These are phyloP conservation scores for Alternaria rosae DNA, from an alignment of 2,329 filamentous ascomycete genomes.

Conservation along the genomic window DNA sequence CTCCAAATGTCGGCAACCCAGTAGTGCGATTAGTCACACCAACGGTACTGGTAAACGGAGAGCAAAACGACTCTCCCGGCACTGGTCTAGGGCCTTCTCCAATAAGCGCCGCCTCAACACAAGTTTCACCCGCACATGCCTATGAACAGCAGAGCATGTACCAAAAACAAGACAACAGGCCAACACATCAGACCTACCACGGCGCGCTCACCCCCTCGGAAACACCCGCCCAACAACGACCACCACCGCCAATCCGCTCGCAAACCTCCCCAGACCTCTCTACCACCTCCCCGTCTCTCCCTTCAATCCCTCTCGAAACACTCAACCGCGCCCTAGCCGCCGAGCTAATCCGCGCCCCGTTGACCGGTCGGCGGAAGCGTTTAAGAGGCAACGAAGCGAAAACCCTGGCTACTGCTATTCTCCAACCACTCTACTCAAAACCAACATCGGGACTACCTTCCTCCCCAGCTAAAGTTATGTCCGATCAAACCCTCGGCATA, in stretches of 20 bases:
- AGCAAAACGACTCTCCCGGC: constrained; percentile 42
- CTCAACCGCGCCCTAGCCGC: constrained; percentile 56
- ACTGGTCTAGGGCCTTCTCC: constrained; percentile 34
- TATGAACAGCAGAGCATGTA: constrained; percentile 26
- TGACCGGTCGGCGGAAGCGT: constrained; percentile 52
- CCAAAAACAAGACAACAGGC: constrained; percentile 20
- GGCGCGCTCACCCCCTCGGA: constrained; percentile 40
- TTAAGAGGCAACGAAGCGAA: constrained; percentile 57
- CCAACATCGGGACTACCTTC: constrained; percentile 16
- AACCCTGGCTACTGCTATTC: constrained; percentile 54
- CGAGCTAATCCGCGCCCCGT: constrained; percentile 56
- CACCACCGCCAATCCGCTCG: constrained; percentile 18
- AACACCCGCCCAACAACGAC: constrained; percentile 33
- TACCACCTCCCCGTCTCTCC: constrained; percentile 10
- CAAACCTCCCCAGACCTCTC: constrained; percentile 16
- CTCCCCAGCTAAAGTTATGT: constrained; percentile 40
- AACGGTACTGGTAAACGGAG: constrained; percentile 62
- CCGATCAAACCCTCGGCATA: constrained; percentile 48
- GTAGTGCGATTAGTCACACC: constrained; percentile 68
- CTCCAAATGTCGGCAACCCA: constrained; percentile 65
- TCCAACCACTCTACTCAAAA: constrained; percentile 48
- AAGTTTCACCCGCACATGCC: constrained; percentile 24
- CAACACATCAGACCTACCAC: constrained; percentile 35
- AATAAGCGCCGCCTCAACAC: constrained; percentile 28
- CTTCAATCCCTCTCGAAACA: constrained; percentile 47